Conservation (phyloP, 495 filamentous ascomycete genomes). For the Penicillium antarcticum region DNA sequence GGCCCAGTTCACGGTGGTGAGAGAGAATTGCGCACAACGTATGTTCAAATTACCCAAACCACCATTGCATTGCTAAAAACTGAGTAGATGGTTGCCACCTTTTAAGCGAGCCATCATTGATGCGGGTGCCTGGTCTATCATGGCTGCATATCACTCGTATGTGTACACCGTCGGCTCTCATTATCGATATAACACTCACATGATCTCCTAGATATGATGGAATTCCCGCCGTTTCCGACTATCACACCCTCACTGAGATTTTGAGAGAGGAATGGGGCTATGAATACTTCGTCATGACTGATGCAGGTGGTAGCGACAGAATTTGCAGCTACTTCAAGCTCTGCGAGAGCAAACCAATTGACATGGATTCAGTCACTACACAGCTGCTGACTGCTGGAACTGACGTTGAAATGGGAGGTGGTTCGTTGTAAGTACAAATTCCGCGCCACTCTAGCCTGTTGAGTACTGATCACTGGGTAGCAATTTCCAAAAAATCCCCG, state of each 20-base stretch:
- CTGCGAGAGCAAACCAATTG: slow-evolving; percentile 54
- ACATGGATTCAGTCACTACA: slow-evolving; percentile 54
- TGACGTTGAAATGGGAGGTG: slow-evolving; percentile 75
- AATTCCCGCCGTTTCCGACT: slow-evolving; percentile 58
- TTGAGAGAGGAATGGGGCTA: slow-evolving; percentile 68
- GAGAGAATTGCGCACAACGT: slow-evolving; percentile 63
- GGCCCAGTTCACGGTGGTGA: slow-evolving; percentile 67
- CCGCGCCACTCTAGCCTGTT: background rate
- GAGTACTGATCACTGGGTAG: slow-evolving; percentile 14
- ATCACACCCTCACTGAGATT: slow-evolving; percentile 61
- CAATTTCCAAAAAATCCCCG: slow-evolving; percentile 63
- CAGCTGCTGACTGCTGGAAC: slow-evolving; percentile 62
- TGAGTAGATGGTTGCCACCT: slow-evolving; percentile 52
- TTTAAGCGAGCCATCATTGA: slow-evolving; percentile 69
- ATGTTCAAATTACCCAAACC: background rate
- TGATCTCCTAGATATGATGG: slow-evolving; percentile 51
- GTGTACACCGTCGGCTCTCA: background rate
- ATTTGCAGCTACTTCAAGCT: slow-evolving; percentile 60
- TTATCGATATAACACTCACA: background rate
- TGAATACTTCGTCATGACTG: slow-evolving; percentile 57
- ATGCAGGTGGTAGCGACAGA: slow-evolving; percentile 65
- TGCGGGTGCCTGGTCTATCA: slow-evolving; percentile 60
- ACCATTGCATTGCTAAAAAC: background rate
- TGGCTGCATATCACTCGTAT: slow-evolving; percentile 65
- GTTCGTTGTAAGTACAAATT: slow-evolving; percentile 46